These are phyloP conservation scores for Raphidocelis subcapitata DNA, from an alignment of 139 green algal species.

Conservation along the genomic window DNA sequence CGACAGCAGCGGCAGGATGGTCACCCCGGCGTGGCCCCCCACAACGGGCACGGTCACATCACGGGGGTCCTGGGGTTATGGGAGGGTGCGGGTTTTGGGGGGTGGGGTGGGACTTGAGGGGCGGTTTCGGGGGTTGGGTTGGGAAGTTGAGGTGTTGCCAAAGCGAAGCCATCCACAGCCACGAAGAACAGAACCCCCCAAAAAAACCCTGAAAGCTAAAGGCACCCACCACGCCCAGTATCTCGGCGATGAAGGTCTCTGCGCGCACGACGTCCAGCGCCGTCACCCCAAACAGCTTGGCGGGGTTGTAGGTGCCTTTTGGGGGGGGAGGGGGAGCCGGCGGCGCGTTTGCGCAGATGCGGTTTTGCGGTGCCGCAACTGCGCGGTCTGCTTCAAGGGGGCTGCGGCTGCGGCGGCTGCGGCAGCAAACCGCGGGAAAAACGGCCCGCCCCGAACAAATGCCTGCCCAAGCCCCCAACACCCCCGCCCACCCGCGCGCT, in stretches of 20 bases:
- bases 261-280: conserved; percentile 91
- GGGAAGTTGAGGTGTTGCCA: no score
- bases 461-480: no score
- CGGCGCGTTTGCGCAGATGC: neutral
- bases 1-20: conserved; percentile 97
- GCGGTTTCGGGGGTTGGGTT: no score
- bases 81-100: no score
- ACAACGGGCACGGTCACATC: conserved; percentile 95
- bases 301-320: conserved; percentile 81
- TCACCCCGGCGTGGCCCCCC: conserved; percentile 95
- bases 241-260: conserved; percentile 65
- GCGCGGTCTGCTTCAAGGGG: no score
- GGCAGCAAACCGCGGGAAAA: no score
- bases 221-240: conserved; percentile 24
- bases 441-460: no score
- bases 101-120: no score
- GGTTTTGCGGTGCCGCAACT: neutral
- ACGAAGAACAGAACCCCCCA: no score
- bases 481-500: conserved; percentile 63
- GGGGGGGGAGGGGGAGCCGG: neutral
- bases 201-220: conserved; percentile 18
- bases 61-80: conserved; percentile 47
- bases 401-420: no score
- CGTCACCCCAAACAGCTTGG: conserved; percentile 85
- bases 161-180: no score